phyloP scores from a whole-genome alignment of 345 rosid genomes.

The Gossypium arboreum region DNA sequence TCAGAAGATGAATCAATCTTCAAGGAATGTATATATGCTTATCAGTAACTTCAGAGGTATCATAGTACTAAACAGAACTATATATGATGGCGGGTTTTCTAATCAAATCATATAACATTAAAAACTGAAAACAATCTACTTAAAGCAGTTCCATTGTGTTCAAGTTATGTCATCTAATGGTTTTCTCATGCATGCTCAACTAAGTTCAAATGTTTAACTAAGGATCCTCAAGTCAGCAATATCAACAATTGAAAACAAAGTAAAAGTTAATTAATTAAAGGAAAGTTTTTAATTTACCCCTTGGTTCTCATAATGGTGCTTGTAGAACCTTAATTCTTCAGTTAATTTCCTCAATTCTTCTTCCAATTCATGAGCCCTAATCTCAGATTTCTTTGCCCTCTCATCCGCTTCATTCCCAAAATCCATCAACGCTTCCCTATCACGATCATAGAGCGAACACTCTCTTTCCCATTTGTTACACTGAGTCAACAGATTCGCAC shows the following conservation, averaged over 20 bases:
- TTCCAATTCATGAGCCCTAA: constrained; percentile 60
- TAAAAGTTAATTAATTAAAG: not conserved
- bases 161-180: not conserved
- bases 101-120: not conserved
- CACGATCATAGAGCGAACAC: constrained; percentile 66
- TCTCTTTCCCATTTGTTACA: constrained; percentile 73
- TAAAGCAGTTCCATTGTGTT: not conserved
- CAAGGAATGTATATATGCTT: not conserved
- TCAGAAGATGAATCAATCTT: constrained; percentile 35
- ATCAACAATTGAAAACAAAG: not conserved
- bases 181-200: not conserved
- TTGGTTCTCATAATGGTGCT: constrained; percentile 23
- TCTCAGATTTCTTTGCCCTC: constrained; percentile 74
- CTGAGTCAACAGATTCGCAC: constrained; percentile 62
- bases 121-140: not conserved
- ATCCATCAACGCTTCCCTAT: constrained; percentile 86
- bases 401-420: constrained; percentile 87
- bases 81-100: not conserved
- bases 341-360: constrained; percentile 39
- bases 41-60: not conserved
- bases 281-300: constrained; percentile 34
- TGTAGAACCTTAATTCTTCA: constrained; percentile 46
- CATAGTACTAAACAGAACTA: not conserved
- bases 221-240: not conserved
- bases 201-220: not conserved